These are phyloP conservation scores for Penicillium hordei DNA, from an alignment of 2,329 filamentous ascomycete species.

Conservation along the genomic window DNA sequence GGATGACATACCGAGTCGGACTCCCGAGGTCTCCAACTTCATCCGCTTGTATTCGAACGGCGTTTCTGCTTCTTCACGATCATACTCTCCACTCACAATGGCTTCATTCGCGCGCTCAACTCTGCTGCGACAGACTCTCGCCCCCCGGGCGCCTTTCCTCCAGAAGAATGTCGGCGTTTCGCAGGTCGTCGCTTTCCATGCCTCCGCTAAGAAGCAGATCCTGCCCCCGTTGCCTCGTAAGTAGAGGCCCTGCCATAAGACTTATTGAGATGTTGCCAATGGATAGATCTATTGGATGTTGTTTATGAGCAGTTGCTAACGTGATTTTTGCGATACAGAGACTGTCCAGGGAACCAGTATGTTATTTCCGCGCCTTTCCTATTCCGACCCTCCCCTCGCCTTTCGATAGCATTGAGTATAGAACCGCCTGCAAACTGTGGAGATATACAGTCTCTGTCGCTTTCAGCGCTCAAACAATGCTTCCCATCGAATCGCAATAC, in stretches of 20 bases:
- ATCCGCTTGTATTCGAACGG: slow-evolving; percentile 24
- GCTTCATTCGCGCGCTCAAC: slow-evolving; percentile 43
- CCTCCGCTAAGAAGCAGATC: slow-evolving; percentile 70
- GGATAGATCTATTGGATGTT: not conserved
- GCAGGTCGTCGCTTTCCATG: slow-evolving; percentile 80
- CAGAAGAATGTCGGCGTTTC: slow-evolving; percentile 40
- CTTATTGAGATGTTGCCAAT: not conserved
- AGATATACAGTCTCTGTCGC: not conserved
- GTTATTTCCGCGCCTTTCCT: slow-evolving; percentile 23
- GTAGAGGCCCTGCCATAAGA: slow-evolving; percentile 37
- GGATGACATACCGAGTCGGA: slow-evolving; percentile 42
- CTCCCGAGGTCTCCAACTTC: slow-evolving; percentile 42
- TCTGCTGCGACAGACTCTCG: slow-evolving; percentile 39
- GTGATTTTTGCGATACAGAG: slow-evolving; percentile 53
- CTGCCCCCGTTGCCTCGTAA: slow-evolving; percentile 83
- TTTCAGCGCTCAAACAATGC: not conserved
- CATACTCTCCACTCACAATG: slow-evolving; percentile 34
- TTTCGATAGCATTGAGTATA: not conserved
- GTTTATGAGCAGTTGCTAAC: slow-evolving; percentile 45
- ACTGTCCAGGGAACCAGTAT: slow-evolving; percentile 72
- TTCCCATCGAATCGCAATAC: not conserved
- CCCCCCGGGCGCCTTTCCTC: slow-evolving; percentile 36
- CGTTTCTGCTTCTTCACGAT: slow-evolving; percentile 18
- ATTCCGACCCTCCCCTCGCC: slow-evolving; percentile 4
- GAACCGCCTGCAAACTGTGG: not conserved